Conservation (phyloP, 805 yeast species). For the Tetrapisispora pingtungensis region DNA sequence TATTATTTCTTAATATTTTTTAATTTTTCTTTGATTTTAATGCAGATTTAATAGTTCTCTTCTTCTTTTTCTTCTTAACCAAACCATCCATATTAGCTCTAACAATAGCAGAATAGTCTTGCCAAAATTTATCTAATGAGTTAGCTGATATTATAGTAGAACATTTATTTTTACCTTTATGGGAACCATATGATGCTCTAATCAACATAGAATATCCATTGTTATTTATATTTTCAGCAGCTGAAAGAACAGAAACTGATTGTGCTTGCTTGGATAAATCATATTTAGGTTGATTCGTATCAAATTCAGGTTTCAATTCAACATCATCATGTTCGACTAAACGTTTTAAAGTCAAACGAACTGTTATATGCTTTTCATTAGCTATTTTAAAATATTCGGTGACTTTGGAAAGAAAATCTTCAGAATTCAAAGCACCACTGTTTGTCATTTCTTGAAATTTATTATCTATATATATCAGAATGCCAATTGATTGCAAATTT, state of each 20-base stretch:
- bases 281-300: conserved; percentile 31
- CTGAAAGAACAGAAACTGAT: conserved; percentile 4
- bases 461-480: too few species aligned
- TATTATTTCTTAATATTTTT: not conserved
- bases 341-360: conserved; percentile 23
- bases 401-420: conserved; percentile 18
- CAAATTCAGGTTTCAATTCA: conserved; percentile 37
- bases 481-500: too few species aligned
- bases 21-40: not conserved
- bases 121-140: conserved; percentile 66
- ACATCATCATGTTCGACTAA: conserved; percentile 22
- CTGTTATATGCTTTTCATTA: conserved; percentile 19
- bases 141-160: conserved; percentile 62
- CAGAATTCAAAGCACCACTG: conserved; percentile 7
- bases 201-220: conserved; percentile 52
- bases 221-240: conserved; percentile 15
- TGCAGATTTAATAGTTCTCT: conserved; percentile 31
- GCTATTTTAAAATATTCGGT: conserved; percentile 20
- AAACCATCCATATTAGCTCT: conserved; percentile 68
- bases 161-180: conserved; percentile 40
- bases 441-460: conserved; percentile 3
- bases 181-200: conserved; percentile 37
- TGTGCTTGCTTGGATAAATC: conserved; percentile 24
- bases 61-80: conserved; percentile 71
- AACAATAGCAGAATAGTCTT: conserved; percentile 54